A percentile compares a stretch with the other conserved stretches of the same genome.
Evolutionary conservation across 306 rosid species (phyloP).

Genomic region (Cicer pinnatifidum): DNA sequence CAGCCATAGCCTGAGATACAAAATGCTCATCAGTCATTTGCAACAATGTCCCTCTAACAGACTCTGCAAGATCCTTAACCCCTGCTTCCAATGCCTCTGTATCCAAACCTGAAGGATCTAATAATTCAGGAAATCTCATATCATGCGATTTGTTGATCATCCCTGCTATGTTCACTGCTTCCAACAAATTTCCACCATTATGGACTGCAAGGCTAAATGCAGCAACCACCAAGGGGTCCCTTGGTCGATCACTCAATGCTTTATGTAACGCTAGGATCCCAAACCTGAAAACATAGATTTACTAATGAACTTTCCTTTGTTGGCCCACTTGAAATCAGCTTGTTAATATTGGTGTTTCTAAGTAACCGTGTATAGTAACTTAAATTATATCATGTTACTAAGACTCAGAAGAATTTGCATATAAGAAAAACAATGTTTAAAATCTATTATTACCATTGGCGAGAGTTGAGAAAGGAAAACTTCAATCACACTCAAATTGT

Average conservation of each 20-base stretch:
- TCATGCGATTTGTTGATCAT: conserved; percentile 57
- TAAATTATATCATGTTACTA: background rate
- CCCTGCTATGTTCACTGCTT: conserved; percentile 68
- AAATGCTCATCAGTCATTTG: conserved; percentile 68
- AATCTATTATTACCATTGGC: background rate
- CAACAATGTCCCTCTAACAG: conserved; percentile 54
- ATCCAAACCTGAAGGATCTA: conserved; percentile 52
- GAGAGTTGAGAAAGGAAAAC: conserved; percentile 2
- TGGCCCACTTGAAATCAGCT: conserved; percentile 32
- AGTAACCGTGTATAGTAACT: conserved; percentile 1
- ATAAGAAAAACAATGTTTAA: background rate
- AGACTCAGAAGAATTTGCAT: background rate
- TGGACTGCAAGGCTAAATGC: conserved; percentile 70
- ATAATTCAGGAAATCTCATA: conserved; percentile 64
- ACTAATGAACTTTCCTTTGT: conserved; percentile 43
- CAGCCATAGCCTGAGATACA: conserved; percentile 73
- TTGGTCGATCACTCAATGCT: conserved; percentile 66
- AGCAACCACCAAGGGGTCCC: conserved; percentile 67
- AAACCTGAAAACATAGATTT: conserved; percentile 64
- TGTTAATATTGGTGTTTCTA: conserved; percentile 19
- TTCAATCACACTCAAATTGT: conserved; percentile 5
- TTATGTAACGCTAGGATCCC: conserved; percentile 75
- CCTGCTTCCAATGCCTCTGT: conserved; percentile 49
- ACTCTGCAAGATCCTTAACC: conserved; percentile 58
- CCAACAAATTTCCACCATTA: conserved; percentile 70